Percentiles rank a stretch among this genome's conserved stretches.
Evolutionary conservation across 371 early-diverging fungal species (phyloP).

Genomic region (Rhizomucor miehei): DNA sequence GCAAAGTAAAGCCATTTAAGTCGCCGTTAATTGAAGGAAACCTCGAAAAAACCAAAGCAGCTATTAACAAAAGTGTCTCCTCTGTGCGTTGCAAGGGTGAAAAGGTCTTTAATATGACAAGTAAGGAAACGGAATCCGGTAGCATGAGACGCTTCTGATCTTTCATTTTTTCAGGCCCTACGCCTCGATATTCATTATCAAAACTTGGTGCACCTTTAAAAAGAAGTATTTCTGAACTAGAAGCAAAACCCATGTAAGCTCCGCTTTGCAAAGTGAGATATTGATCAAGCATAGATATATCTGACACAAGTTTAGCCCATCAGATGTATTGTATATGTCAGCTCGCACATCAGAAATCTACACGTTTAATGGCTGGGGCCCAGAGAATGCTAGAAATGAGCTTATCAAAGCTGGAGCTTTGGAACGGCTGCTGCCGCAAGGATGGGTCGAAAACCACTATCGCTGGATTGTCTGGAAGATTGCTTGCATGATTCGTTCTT

Average conservation of each 20-base stretch:
- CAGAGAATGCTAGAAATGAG: slow-evolving; percentile 32
- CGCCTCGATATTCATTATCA: slow-evolving; percentile 1
- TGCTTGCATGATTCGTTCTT: slow-evolving; percentile 22
- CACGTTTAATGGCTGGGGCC: slow-evolving; percentile 45
- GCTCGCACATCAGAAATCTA: slow-evolving; percentile 22
- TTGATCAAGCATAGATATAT: neutral
- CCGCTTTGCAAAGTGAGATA: neutral
- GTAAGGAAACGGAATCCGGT: slow-evolving; percentile 13
- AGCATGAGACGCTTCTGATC: too few species aligned
- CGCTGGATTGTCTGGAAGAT: slow-evolving; percentile 20
- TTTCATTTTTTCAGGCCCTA: too few species aligned
- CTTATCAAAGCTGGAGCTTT: slow-evolving; percentile 42
- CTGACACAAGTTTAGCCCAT: slow-evolving; percentile 13
- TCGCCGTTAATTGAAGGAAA: slow-evolving; percentile 36
- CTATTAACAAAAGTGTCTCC: slow-evolving; percentile 5
- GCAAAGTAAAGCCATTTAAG: slow-evolving; percentile 24
- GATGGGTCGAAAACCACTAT: slow-evolving; percentile 63
- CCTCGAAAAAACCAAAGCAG: slow-evolving; percentile 30
- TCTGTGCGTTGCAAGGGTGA: neutral
- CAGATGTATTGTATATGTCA: slow-evolving; percentile 32
- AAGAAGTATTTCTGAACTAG: slow-evolving; percentile 13
- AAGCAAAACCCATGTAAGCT: slow-evolving; percentile 19
- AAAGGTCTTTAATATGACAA: slow-evolving; percentile 28
- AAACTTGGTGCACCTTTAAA: slow-evolving; percentile 19
- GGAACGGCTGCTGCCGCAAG: slow-evolving; percentile 27